A percentile compares a stretch with the other conserved stretches of the same genome.
Evolutionary conservation across 78 protist genomes (phyloP).

Genomic region (Chrysochromulina parva): DNA sequence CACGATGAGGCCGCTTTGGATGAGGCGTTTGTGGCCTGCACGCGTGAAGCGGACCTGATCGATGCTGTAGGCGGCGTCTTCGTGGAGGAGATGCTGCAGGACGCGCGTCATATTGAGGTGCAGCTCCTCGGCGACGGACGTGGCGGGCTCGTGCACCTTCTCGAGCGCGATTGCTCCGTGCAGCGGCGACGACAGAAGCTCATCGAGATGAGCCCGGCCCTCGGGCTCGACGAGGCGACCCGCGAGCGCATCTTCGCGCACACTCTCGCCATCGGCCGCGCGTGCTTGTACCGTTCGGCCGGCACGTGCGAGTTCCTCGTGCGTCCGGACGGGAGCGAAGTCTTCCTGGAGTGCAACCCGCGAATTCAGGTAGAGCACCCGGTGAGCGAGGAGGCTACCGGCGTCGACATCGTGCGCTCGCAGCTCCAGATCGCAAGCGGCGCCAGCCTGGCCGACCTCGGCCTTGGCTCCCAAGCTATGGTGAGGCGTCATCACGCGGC

Average conservation of each 20-base stretch:
- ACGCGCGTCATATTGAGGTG: constrained; percentile 74
- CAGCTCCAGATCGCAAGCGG: constrained; percentile 62
- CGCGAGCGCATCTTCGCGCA: background rate
- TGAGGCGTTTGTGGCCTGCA: background rate
- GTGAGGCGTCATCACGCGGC: background rate
- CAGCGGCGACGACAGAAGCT: constrained; percentile 49
- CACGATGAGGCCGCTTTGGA: background rate
- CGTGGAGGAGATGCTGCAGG: constrained; percentile 32
- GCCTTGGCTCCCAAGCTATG: background rate
- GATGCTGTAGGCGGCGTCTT: constrained; percentile 48
- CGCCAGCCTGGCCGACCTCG: background rate
- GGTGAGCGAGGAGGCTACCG: constrained; percentile 74
- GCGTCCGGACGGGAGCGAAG: constrained; percentile 20
- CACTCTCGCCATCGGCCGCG: background rate
- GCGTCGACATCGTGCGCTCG: constrained; percentile 53
- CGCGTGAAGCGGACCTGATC: constrained; percentile 50
- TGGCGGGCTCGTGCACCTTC: constrained; percentile 22
- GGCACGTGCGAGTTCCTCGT: constrained; percentile 76
- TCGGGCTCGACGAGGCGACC: background rate
- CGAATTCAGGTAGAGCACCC: constrained; percentile 78
- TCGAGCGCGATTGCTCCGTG: constrained; percentile 62
- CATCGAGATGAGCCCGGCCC: constrained; percentile 59
- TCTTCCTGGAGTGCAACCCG: constrained; percentile 75
- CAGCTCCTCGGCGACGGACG: constrained; percentile 21
- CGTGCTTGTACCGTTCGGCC: constrained; percentile 36